Evolutionary conservation across 805 yeast genomes (phyloP), one percentile per base, ranked within the genome.

Genomic region (Cyberlindnera maritima): DNA sequence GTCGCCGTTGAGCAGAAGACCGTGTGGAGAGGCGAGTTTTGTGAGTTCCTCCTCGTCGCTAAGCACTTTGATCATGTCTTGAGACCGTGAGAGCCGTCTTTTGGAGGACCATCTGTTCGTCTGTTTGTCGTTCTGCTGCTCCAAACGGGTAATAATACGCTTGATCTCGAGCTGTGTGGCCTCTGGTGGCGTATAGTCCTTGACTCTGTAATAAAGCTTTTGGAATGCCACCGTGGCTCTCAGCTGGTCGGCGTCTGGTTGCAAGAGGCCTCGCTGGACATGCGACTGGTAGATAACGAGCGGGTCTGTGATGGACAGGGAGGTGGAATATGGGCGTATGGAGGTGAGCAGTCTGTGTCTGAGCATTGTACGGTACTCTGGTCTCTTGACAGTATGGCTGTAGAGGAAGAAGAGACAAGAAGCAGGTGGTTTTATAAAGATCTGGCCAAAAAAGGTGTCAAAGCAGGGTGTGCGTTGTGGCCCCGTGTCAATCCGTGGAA

Each of bases 181-280:
- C 21, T 50, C 49, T 31, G 52, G 59, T 0, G 90, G 88, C 3
- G 55, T 56, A 60, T 85, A 85, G 56, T 81, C 84, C 32, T 75
- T 69, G 14, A 83, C 75, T 12, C 85, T 66, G 46, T 72, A 67
- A 57, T 81, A 83, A 13, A 81, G 65, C 55, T 75, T 80, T 52
- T 80, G 90, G 51, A 81, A 75, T 62, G 80, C 84, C 28, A 76
- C 72, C 57, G 81, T 84, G 1, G 78, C 79, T 33, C 88, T 65
- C n/a, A 78, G 65, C 59, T 80, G 91, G n/a, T 69, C 68, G 19
- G 71, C 76, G 56, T 85, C 90, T 21, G 72, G 70, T 42, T 71
- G 65, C 9, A 85, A 62, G 2, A 74, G 47, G 2, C 88, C 88
- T 38, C 70, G 66, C 1, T 67, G 56, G 1, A 83, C 74, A 44